A percentile compares a stretch with the other conserved stretches of the same genome.
Conservation (phyloP, 1,284 basidiomycete genomes). For the Peniophora sp. region DNA sequence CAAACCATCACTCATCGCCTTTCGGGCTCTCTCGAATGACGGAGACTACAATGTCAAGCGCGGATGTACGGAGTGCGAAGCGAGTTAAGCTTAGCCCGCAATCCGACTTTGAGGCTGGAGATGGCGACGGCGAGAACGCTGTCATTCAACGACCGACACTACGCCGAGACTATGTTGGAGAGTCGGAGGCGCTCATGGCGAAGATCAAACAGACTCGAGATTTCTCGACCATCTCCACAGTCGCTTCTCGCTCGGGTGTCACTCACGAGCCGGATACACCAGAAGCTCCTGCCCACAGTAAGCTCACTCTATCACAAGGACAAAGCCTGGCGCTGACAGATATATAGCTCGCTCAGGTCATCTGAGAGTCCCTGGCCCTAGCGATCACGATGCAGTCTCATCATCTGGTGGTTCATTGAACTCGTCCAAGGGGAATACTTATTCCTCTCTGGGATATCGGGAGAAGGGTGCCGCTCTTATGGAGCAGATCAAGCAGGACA, state of each 20-base stretch:
- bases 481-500: slow-evolving; percentile 74
- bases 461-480: slow-evolving; percentile 72
- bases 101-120: slow-evolving; percentile 43
- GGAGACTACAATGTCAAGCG: slow-evolving; percentile 26
- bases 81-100: slow-evolving; percentile 63
- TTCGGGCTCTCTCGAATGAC: slow-evolving; percentile 16
- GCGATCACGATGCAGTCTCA: too few species aligned
- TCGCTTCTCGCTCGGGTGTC: slow-evolving; percentile 25
- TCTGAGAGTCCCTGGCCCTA: too few species aligned
- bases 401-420: neutral
- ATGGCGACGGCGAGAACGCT: slow-evolving; percentile 34
- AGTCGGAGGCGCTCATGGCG: slow-evolving; percentile 65
- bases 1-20: slow-evolving; percentile 21
- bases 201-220: slow-evolving; percentile 68
- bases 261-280: neutral
- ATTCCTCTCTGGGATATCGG: slow-evolving; percentile 61
- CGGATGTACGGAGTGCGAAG: slow-evolving; percentile 63
- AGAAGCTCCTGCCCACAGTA: too few species aligned
- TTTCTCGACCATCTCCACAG: slow-evolving; percentile 65
- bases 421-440: slow-evolving; percentile 12
- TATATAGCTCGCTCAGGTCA: too few species aligned
- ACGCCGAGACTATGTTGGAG: slow-evolving; percentile 62
- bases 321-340: too few species aligned
- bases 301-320: too few species aligned
- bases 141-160: slow-evolving; percentile 39